Evolutionary conservation across 2,329 filamentous ascomycete species (phyloP).

Genomic region (Colletotrichum gigasporum): DNA sequence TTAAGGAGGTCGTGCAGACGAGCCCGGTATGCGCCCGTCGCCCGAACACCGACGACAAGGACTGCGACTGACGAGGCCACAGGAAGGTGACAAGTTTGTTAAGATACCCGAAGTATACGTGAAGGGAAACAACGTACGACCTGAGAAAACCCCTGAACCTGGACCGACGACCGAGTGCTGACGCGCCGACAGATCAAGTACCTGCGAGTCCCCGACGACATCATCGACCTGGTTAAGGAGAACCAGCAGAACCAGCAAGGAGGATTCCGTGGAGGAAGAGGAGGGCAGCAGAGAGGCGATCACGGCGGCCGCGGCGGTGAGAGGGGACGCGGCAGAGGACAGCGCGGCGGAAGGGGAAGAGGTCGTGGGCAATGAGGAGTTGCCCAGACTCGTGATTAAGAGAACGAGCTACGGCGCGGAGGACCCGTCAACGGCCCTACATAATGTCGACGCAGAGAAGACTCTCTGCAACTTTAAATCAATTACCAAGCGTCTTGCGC

Average conservation of each 20-base stretch:
- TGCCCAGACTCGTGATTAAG: background rate
- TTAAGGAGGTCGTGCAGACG: constrained; percentile 97
- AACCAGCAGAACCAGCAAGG: constrained; percentile 79
- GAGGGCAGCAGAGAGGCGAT: constrained; percentile 67
- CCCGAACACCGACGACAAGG: background rate
- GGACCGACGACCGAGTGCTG: background rate
- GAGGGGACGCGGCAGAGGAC: constrained; percentile 62
- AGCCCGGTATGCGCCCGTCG: constrained; percentile 68
- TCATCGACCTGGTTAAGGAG: constrained; percentile 93
- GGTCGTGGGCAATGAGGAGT: constrained; percentile 24
- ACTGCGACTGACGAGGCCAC: constrained; percentile 34
- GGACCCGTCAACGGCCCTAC: background rate
- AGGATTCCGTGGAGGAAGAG: constrained; percentile 72
- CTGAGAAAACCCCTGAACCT: no score
- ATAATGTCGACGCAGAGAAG: background rate
- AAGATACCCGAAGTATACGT: constrained; percentile 94
- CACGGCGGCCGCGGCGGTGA: constrained; percentile 66
- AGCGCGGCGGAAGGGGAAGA: constrained; percentile 25
- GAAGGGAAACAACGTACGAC: constrained; percentile 90
- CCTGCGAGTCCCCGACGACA: constrained; percentile 93
- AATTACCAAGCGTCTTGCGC: background rate
- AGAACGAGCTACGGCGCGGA: background rate
- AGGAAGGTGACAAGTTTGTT: constrained; percentile 95
- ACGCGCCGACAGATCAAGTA: constrained; percentile 87
- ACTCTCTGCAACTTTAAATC: background rate